Percentiles rank a stretch among this genome's conserved stretches.
phyloP scores from a whole-genome alignment of 1,284 basidiomycete genomes.

The Stereum hirsutum region DNA sequence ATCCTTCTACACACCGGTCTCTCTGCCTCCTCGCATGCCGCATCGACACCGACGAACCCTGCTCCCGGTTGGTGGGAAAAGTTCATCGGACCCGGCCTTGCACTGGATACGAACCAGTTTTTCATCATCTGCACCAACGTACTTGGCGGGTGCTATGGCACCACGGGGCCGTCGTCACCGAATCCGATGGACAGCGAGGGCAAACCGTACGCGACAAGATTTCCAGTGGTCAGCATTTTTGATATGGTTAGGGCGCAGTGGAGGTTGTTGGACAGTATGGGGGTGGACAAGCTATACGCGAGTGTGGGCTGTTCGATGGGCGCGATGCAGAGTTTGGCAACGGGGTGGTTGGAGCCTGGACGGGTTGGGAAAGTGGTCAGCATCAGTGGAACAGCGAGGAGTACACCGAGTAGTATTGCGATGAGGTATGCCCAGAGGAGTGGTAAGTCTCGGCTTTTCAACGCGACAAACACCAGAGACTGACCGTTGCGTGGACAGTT shows the following conservation, averaged over 20 bases:
- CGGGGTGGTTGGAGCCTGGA: slow-evolving; percentile 87
- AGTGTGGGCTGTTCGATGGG: slow-evolving; percentile 95
- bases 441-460: slow-evolving; percentile 41
- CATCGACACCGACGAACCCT: slow-evolving; percentile 72
- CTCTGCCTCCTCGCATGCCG: slow-evolving; percentile 93
- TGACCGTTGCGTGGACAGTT: slow-evolving; percentile 41
- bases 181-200: slow-evolving; percentile 63
- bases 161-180: slow-evolving; percentile 84
- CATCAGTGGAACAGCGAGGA: slow-evolving; percentile 91
- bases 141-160: slow-evolving; percentile 95
- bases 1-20: slow-evolving; percentile 97
- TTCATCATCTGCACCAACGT: slow-evolving; percentile 97
- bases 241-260: slow-evolving; percentile 98
- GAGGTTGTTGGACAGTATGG: slow-evolving; percentile 76
- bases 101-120: slow-evolving; percentile 89
- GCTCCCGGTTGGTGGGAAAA: slow-evolving; percentile 97
- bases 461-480: slow-evolving; percentile 5
- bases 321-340: slow-evolving; percentile 95
- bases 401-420: slow-evolving; percentile 86
- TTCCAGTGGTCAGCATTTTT: slow-evolving; percentile 89
- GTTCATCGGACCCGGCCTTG: slow-evolving; percentile 92
- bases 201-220: slow-evolving; percentile 79
- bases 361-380: slow-evolving; percentile 86
- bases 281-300: slow-evolving; percentile 83
- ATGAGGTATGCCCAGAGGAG: slow-evolving; percentile 95